Evolutionary conservation across 352 stramenopile genomes (phyloP), one percentile per base, ranked within the genome.

Genomic region (Pythium brachiatum): DNA sequence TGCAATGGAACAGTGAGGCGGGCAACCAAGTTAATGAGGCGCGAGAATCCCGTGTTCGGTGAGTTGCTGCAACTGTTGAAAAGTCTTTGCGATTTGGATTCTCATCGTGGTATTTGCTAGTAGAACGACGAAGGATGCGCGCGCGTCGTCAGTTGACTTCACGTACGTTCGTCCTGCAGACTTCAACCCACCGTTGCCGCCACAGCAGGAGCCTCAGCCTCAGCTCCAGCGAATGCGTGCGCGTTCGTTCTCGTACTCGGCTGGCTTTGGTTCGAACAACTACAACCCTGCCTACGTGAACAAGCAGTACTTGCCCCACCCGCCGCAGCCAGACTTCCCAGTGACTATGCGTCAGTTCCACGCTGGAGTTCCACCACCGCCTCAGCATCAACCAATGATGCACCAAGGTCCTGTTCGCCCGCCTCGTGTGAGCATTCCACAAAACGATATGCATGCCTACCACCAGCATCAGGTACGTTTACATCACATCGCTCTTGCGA

Each of bases 71-170:
- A 3, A n/a, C 21, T 51, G 6, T 12, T 20, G 15, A 15, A 25
- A 18, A n/a, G 18, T 41, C 2, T 27, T 12, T 23, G 3, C 20
- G 31, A 59, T 21, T n/a, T 8, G 34, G 12, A 21, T 59, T 18
- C 36, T 60, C 54, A 60, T 23, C 18, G 38, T 25, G 20, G 29
- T 46, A n/a, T 48, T 46, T 63, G 4, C 2, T 26, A 44, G 16
- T 26, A 75, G 72, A 23, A 60, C 74, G 23, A 83, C 81, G 1
- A 91, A 91, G 60, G 83, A 92, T 68, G 79, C 73, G 12, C 79
- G 83, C 34, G 83, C 83, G 5, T 89, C 80, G 9, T 92, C 83
- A 9, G 79, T 91, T 26, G 83, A 92, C 72, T 90, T 92, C 51
- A 92, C 81, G 34, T 74, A 85, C 47, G 74, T 57, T 57, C 78